Evolutionary conservation across 2,329 filamentous ascomycete genomes (phyloP), one percentile per base, ranked within the genome.

Genomic region (Geosmithia putterillii): DNA sequence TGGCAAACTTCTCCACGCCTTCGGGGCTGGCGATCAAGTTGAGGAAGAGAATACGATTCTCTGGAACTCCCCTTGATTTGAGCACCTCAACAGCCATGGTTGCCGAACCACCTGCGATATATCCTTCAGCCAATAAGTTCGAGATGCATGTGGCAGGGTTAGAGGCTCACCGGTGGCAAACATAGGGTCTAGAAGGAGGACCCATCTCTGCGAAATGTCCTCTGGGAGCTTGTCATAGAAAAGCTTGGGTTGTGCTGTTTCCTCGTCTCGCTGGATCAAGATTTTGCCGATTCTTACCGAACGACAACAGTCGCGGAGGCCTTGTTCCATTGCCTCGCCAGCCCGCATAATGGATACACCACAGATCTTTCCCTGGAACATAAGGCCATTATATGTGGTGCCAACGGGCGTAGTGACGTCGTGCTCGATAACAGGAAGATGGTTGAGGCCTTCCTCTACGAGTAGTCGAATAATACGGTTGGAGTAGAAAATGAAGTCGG

Each of bases 281-380:
- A 98, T 98, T 72, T 98, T 98, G 51, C 92, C 92, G 56, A 98
- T 98, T 49, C 92, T 77, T 41, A 98, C 92, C n/a, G 86, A 94
- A 42, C 92, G 83, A 66, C 92, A 98, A 67, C 92, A 98, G 64
- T 98, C 90, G 47, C 92, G 76, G 47, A 98, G 69, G 2, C 90
- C 92, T 64, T 96, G 88, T 66, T 98, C 92, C 92, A 98, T 98
- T 46, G 90, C 86, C 66, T 98, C 92, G 42, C 92, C 92, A 12
- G 92, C 92, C 50, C 92, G 80, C 92, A 98, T 96, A 55, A 98
- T 98, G 7, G 86, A 94, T 15, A 98, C 92, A 44, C 92, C 92
- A 58, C 92, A 98, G 53, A 98, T 98, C 67, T 96, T 95, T 51
- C 92, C 92, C 61, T 96, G 83, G 57, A 98, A 98, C 65, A 85